phyloP scores from a whole-genome alignment of 371 early-diverging fungal genomes.

The Neoconidiobolus thromboides region DNA sequence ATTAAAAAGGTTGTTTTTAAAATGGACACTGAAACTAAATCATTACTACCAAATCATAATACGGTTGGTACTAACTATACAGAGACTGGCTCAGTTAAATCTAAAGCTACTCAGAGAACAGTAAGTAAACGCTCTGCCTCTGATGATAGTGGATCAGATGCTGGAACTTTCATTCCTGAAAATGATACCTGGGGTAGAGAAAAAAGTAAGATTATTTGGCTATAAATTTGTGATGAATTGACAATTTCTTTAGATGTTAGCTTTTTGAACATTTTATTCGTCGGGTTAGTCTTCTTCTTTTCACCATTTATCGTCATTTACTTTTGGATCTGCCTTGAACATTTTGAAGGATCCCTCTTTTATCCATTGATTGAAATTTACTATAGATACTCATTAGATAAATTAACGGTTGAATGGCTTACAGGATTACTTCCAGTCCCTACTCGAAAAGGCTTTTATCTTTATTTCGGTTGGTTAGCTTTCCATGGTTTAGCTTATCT shows the following conservation, averaged over 20 bases:
- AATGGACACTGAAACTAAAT: too few relatives aligned
- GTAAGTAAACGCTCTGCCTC: too few relatives aligned
- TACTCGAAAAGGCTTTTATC: slow-evolving; percentile 21
- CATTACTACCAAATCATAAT: too few relatives aligned
- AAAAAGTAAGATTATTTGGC: not conserved
- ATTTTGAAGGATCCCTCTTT: slow-evolving; percentile 37
- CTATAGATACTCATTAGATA: slow-evolving; percentile 10
- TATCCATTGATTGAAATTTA: slow-evolving; percentile 26
- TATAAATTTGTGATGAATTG: not conserved
- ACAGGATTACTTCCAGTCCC: slow-evolving; percentile 17
- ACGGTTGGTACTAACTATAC: too few relatives aligned
- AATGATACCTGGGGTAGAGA: not conserved
- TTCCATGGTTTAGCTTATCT: slow-evolving; percentile 48
- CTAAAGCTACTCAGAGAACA: too few relatives aligned
- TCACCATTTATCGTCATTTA: slow-evolving; percentile 44
- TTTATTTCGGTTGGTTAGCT: slow-evolving; percentile 41
- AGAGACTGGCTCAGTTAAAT: too few relatives aligned
- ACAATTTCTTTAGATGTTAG: slow-evolving; percentile 22
- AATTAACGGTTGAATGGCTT: slow-evolving; percentile 11
- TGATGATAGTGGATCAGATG: too few relatives aligned
- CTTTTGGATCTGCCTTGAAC: slow-evolving; percentile 39
- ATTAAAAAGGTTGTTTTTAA: too few relatives aligned
- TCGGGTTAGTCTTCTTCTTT: slow-evolving; percentile 24
- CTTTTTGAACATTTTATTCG: slow-evolving; percentile 21
- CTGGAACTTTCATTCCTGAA: too few relatives aligned